Evolutionary conservation across 108 stramenopile genomes (phyloP), one percentile per base, ranked within the genome.

Genomic region (Chaetoceros tenuissimus): DNA sequence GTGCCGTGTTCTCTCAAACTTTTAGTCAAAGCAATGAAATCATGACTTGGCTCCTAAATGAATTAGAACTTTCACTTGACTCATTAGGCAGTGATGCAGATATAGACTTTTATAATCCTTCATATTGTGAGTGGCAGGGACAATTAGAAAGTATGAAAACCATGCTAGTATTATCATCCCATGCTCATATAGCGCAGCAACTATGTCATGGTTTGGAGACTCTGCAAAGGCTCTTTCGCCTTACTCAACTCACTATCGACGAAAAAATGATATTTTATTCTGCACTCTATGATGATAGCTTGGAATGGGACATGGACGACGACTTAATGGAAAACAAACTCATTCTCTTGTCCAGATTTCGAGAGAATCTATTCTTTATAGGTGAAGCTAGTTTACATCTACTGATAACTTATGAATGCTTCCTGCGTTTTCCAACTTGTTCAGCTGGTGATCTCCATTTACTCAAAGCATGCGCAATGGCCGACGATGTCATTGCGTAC

Each of bases 401-500:
- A 8, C 57, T 48, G 13, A 45, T 80, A n/a, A 51, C 64, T 7
- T 24, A 59, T 1, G 74, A 75, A 47, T 51, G 75, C 10, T 80
- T 68, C 48, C 43, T 46, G 45, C 58, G 59, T 31, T 67, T 67
- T 29, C 72, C 71, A 28, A 24, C 28, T 13, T 60, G 58, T 20
- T 70, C 74, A 0, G 57, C 70, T 17, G 68, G 72, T 8, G 78
- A 79, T 62, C 27, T 79, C 21, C 68, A 70, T 31, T 53, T 79
- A 26, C 34, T 68, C 8, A 68, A 64, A 51, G 18, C 53, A 23
- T 31, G 18, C 26, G 51, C 57, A 5, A 44, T 65, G n/a, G 48
- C 68, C 0, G 63, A 81, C 47, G 83, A 85, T 55, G 62, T 67
- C 30, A 23, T 81, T 7, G 72, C 56, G 0, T 85, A 85, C 49